A percentile compares a stretch with the other conserved stretches of the same genome.
Conservation (phyloP, 1,139 yeast species). For the Saccharomyces uvarum region DNA sequence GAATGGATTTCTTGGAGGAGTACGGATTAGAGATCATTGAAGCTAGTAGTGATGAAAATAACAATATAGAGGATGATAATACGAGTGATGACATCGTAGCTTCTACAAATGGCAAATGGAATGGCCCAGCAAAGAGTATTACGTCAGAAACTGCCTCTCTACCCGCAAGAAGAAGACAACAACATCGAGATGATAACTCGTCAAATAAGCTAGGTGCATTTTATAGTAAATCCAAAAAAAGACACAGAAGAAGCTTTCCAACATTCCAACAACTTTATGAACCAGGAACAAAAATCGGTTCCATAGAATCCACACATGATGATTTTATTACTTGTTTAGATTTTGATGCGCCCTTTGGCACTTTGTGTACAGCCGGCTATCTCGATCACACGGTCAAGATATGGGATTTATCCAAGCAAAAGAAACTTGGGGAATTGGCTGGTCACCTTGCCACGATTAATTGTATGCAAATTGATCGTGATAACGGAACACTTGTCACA, state of each 20-base stretch:
- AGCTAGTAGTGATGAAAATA: slow-evolving; percentile 17
- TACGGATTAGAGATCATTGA: slow-evolving; percentile 27
- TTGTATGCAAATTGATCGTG: slow-evolving; percentile 50
- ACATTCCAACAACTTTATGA: slow-evolving; percentile 54
- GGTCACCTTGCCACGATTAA: slow-evolving; percentile 52
- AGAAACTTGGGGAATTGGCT: slow-evolving; percentile 41
- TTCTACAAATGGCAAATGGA: not conserved
- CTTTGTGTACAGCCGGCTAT: slow-evolving; percentile 62
- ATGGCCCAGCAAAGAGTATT: slow-evolving; percentile 4
- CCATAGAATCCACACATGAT: slow-evolving; percentile 44
- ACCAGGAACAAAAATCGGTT: slow-evolving; percentile 47
- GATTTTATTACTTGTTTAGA: slow-evolving; percentile 49
- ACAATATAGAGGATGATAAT: slow-evolving; percentile 4
- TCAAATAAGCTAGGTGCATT: slow-evolving; percentile 27
- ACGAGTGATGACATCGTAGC: slow-evolving; percentile 3
- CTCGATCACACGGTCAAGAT: slow-evolving; percentile 75
- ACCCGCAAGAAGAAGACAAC: slow-evolving; percentile 18
- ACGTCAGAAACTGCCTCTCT: not conserved
- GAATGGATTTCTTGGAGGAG: slow-evolving; percentile 35
- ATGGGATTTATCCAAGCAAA: slow-evolving; percentile 65
- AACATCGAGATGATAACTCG: slow-evolving; percentile 16
- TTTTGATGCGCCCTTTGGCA: slow-evolving; percentile 65
- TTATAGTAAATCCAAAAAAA: slow-evolving; percentile 21
- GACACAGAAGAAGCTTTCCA: slow-evolving; percentile 45
- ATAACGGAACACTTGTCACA: slow-evolving; percentile 42